phyloP scores from a whole-genome alignment of 352 stramenopile genomes.

The Pythium rhizo-oryzae region DNA sequence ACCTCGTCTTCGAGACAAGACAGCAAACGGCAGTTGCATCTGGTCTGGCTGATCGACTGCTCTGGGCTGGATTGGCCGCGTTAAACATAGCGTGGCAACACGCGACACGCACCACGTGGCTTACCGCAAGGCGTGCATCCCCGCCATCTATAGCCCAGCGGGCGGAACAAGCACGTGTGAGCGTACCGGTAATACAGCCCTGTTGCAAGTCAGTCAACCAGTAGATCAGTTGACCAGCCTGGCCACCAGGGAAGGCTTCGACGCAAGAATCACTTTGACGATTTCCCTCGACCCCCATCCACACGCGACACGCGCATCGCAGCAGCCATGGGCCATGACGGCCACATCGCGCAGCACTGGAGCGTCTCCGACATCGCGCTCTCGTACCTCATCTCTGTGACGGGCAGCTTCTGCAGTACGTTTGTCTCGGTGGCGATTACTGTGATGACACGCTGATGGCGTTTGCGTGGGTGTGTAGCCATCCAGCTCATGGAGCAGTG shows the following conservation, averaged over 20 bases:
- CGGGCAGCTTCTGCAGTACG: slow-evolving; percentile 69
- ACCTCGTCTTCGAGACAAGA: not conserved
- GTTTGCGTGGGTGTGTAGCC: too few species aligned
- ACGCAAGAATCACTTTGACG: too few species aligned
- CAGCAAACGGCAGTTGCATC: not conserved
- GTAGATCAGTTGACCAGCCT: too few species aligned
- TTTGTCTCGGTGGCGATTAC: too few species aligned
- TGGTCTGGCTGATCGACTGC: not conserved
- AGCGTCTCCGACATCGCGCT: slow-evolving; percentile 30
- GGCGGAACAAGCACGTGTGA: not conserved
- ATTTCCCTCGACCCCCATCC: too few species aligned
- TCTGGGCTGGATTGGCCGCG: not conserved
- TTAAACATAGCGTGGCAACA: not conserved
- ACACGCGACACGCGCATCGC: too few species aligned
- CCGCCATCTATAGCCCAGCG: not conserved
- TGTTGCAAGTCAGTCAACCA: too few species aligned
- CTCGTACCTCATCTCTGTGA: slow-evolving; percentile 68
- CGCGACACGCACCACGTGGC: not conserved
- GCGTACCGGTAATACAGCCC: too few species aligned
- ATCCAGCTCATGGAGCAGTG: slow-evolving; percentile 78
- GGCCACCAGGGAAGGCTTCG: too few species aligned
- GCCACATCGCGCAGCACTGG: slow-evolving; percentile 24
- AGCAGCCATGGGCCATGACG: not conserved
- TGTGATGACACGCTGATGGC: too few species aligned
- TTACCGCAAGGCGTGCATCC: not conserved